Evolutionary conservation across 495 filamentous ascomycete genomes (phyloP).

Genomic region (Halenospora varia): DNA sequence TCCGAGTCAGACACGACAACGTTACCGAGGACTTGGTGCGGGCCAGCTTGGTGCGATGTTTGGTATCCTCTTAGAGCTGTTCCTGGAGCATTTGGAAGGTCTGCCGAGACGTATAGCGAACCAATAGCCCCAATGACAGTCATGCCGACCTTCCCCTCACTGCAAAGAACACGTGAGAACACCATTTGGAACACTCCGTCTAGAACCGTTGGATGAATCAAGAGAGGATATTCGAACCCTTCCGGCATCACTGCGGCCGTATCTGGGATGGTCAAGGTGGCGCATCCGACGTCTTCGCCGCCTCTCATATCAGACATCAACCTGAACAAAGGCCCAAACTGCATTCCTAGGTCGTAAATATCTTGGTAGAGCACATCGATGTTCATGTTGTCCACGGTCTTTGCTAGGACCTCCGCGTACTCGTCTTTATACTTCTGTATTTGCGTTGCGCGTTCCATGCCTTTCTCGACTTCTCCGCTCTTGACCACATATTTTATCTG

Average conservation of each 20-base stretch:
- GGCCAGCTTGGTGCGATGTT: not conserved
- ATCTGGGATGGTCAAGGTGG: slow-evolving; percentile 11
- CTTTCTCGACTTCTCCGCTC: slow-evolving; percentile 1
- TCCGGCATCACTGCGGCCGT: slow-evolving; percentile 35
- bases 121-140: slow-evolving; percentile 23
- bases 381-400: not conserved
- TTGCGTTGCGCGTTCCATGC: not conserved
- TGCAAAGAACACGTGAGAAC: not conserved
- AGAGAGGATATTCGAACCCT: slow-evolving; percentile 34
- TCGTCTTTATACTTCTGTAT: not conserved
- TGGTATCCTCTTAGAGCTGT: slow-evolving; percentile 9
- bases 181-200: slow-evolving; percentile 26
- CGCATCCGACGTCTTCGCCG: not conserved
- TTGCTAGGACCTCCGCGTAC: not conserved
- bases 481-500: not conserved
- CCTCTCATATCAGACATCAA: slow-evolving; percentile 1
- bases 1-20: slow-evolving; percentile 11
- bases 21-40: slow-evolving; percentile 6
- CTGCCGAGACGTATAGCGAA: slow-evolving; percentile 19
- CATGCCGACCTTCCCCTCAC: slow-evolving; percentile 11
- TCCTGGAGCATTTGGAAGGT: slow-evolving; percentile 6
- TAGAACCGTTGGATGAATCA: slow-evolving; percentile 47
- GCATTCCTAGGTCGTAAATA: not conserved
- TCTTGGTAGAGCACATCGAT: not conserved
- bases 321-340: not conserved